Base-by-base conservation (phyloP, 2,329 filamentous ascomycete genomes). In the Penicillium sp. region DNA sequence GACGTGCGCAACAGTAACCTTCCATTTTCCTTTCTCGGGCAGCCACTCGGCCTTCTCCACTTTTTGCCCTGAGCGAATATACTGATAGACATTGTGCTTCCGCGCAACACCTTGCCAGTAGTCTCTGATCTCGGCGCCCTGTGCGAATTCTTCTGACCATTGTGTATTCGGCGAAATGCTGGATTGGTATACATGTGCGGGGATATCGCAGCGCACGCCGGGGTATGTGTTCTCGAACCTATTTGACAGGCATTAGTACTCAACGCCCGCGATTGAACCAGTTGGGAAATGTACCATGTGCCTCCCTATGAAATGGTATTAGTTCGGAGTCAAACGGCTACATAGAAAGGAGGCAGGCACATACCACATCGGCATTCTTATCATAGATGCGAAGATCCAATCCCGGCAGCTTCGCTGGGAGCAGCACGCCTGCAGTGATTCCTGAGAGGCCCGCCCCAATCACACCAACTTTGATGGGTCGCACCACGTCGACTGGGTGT, bases 101-200 rank as follows among this genome's bases (percentile, higher is more conserved):
- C 72, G 71, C 0, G 84, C 83, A 3, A 86, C 66, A 0, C 66
- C 66, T 57, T 86, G 77, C 82, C 83, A 83, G 62, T 89, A 89
- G 13, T 80, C 75, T 6, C 76, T 71, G 50, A 89, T 89, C 64
- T 89, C 86, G 3, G 71, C 64, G 0, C 85, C 85, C 31, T 80
- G 79, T 0, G 85, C 80, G 59, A 87, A 89, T 51, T 83, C 76
- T 57, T 87, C 82, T 0, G 77, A 77, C 86, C 86, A 89, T 55
- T 86, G 75, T 0, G 77, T 79, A 48, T 88, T 88, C 0, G 84
- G 83, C 6, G 76, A 74, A 63, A 87, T 88, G 0, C 81, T 82
- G 7, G 79, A 80, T 61, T 88, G 84, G 58, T 89, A 89, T 16
- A 84, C 82, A 63, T 87, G 82, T 0, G 83, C 79, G 0, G 85